Conservation (phyloP, 2,329 filamentous ascomycete species). For the Fragosphaeria purpurea region DNA sequence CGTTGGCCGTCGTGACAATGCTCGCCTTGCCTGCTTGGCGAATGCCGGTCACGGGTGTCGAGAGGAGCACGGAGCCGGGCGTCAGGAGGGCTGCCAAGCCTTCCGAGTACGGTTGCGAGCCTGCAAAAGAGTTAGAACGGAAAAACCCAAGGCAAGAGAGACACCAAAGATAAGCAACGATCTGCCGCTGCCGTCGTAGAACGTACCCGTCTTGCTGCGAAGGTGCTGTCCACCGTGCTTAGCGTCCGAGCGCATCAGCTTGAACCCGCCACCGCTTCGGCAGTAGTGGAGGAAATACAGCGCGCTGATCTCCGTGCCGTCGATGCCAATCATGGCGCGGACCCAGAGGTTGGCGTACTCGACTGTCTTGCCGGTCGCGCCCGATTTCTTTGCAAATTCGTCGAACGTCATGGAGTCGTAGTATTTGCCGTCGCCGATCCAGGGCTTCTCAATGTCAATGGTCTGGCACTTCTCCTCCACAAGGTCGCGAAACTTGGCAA, state of each 20-base stretch:
- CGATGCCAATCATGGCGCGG: too few relatives aligned
- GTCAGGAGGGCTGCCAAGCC: neutral
- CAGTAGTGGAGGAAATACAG: conserved; percentile 46
- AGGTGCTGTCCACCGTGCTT: conserved; percentile 43
- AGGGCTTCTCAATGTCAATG: too few relatives aligned
- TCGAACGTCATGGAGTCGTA: too few relatives aligned
- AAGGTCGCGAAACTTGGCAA: too few relatives aligned
- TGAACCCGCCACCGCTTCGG: conserved; percentile 38
- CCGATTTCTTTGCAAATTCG: too few relatives aligned
- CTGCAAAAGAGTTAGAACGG: neutral
- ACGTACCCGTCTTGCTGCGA: conserved; percentile 21
- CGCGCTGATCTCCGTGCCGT: conserved; percentile 32
- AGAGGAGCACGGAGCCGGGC: conserved; percentile 12
- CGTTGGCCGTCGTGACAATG: conserved; percentile 17
- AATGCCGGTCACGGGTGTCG: conserved; percentile 21
- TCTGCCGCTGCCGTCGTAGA: conserved; percentile 31
- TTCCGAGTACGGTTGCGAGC: neutral
- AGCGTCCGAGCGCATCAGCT: conserved; percentile 40
- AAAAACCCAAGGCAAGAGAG: too few relatives aligned
- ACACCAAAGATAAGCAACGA: conserved; percentile 10
- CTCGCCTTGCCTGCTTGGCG: conserved; percentile 14
- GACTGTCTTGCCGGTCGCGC: too few relatives aligned
- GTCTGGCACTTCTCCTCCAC: too few relatives aligned
- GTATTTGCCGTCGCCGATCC: too few relatives aligned
- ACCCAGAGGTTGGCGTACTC: too few relatives aligned